Evolutionary conservation across 1,284 basidiomycete genomes (phyloP).

Genomic region (Malassezia caprae): DNA sequence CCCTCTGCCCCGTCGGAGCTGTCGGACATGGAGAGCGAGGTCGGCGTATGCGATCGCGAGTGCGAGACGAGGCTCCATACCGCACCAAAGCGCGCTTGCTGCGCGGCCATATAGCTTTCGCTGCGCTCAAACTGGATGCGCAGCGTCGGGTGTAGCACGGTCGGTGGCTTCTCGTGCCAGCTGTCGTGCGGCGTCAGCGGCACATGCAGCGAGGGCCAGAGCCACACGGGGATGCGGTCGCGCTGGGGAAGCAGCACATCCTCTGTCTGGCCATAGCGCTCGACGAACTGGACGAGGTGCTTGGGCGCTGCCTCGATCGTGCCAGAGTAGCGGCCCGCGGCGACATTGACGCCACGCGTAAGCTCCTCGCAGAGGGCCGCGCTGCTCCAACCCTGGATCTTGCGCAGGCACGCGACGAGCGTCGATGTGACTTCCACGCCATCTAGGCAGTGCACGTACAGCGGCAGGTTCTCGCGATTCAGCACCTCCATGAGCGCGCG

Average conservation of each 20-base stretch:
- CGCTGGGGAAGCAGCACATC: constrained; percentile 30
- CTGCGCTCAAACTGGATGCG: constrained; percentile 31
- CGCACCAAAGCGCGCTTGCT: constrained; percentile 6
- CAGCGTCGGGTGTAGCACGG: constrained; percentile 38
- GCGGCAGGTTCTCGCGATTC: constrained; percentile 33
- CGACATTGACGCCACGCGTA: constrained; percentile 26
- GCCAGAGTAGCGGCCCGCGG: constrained; percentile 19
- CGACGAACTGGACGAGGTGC: constrained; percentile 30
- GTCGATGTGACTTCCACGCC: constrained; percentile 39
- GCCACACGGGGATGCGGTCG: constrained; percentile 30
- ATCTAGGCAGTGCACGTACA: constrained; percentile 46
- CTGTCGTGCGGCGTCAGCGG: constrained; percentile 11
- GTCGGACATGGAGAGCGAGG: constrained; percentile 1
- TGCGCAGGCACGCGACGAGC: constrained; percentile 38
- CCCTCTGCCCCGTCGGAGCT: not conserved
- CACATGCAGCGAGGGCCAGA: constrained; percentile 28
- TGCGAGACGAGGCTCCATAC: constrained; percentile 1
- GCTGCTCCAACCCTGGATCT: constrained; percentile 39
- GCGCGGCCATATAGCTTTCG: constrained; percentile 8
- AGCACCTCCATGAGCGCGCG: constrained; percentile 31
- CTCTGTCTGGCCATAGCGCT: constrained; percentile 38
- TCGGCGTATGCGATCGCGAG: constrained; percentile 5
- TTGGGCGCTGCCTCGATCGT: constrained; percentile 28
- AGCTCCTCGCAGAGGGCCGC: constrained; percentile 30
- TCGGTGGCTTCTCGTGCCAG: not conserved